phyloP scores from a whole-genome alignment of 306 rosid genomes.

The Malus domestica region DNA sequence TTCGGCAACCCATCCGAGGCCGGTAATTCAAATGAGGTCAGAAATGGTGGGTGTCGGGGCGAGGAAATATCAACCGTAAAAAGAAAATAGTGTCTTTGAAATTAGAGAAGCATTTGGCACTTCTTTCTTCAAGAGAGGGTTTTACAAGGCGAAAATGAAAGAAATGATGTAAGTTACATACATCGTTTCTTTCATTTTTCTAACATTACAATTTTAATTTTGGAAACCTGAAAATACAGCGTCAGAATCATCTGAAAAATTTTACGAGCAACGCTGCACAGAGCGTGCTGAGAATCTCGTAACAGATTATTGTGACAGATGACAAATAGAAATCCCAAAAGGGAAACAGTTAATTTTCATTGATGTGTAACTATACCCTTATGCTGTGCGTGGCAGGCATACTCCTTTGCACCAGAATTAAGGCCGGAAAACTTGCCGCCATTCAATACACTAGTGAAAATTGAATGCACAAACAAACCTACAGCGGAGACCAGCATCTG shows the following conservation, averaged over 20 bases:
- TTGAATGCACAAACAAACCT: slow-evolving; percentile 1
- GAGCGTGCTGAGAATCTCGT: background rate
- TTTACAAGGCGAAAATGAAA: background rate
- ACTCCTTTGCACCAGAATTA: background rate
- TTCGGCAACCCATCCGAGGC: background rate
- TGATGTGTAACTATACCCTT: background rate
- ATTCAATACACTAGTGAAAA: background rate
- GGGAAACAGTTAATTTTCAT: background rate
- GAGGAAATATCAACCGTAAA: background rate
- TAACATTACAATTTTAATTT: background rate
- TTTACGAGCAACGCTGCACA: background rate
- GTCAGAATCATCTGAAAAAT: background rate
- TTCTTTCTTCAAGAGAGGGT: background rate
- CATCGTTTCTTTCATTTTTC: too few relatives aligned
- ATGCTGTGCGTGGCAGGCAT: slow-evolving; percentile 1
- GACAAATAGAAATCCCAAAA: background rate
- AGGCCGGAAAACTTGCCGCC: background rate
- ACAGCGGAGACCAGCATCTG: background rate
- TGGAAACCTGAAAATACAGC: background rate
- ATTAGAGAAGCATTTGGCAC: too few relatives aligned
- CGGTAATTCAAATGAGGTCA: background rate
- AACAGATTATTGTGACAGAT: background rate
- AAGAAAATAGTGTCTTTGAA: too few relatives aligned
- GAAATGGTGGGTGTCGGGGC: background rate
- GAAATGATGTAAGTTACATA: background rate